Evolutionary conservation across 2,329 filamentous ascomycete genomes (phyloP).

Genomic region (Fusarium brachygibbosum): DNA sequence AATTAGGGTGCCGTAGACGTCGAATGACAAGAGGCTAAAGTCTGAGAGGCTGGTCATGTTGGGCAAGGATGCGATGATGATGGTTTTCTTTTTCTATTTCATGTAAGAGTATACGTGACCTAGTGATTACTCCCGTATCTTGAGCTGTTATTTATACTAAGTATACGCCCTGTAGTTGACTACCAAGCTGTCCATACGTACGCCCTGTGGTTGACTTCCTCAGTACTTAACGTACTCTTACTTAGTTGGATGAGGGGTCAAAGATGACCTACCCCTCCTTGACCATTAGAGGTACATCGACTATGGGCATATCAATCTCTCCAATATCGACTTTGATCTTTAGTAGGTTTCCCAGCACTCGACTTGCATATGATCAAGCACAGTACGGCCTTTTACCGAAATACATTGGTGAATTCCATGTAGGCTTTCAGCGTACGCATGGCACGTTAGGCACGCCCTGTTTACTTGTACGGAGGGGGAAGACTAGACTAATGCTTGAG

Average conservation of each 20-base stretch:
- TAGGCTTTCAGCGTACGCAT: neutral
- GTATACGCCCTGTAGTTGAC: neutral
- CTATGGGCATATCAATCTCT: neutral
- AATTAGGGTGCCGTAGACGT: slow-evolving; percentile 84
- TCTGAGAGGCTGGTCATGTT: slow-evolving; percentile 44
- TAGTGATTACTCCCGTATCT: neutral
- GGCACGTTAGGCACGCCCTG: neutral
- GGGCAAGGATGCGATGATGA: neutral
- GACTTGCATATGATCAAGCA: neutral
- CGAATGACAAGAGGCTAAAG: slow-evolving; percentile 72
- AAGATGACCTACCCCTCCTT: neutral
- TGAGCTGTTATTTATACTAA: slow-evolving; percentile 11
- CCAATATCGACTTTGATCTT: neutral
- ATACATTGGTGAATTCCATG: neutral
- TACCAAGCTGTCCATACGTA: neutral
- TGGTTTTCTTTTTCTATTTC: neutral
- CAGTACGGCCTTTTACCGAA: neutral
- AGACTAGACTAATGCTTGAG: neutral
- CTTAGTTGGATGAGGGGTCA: neutral
- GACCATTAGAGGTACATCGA: neutral
- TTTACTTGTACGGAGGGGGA: neutral
- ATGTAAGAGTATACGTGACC: neutral
- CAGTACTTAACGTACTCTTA: too few species aligned
- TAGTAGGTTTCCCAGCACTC: neutral
- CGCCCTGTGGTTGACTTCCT: neutral